These are phyloP conservation scores for Lantana camara DNA, from an alignment of 257 asterid species.

Conservation along the genomic window DNA sequence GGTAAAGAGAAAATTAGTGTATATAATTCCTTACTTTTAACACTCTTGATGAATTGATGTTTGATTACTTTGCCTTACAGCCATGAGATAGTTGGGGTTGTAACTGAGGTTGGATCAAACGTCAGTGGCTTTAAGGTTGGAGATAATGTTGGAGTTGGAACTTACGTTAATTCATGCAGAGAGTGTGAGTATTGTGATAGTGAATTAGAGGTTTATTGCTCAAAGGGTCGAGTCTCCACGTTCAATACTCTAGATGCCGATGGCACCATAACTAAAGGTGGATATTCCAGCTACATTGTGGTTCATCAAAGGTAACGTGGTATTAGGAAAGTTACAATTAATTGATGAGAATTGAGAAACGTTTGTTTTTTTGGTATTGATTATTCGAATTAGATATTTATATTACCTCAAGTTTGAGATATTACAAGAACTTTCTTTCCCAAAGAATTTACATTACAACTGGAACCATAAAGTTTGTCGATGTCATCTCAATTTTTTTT, in stretches of 20 bases:
- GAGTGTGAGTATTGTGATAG: slow-evolving; percentile 78
- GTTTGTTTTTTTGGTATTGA: too few relatives aligned
- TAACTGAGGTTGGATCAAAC: slow-evolving; percentile 61
- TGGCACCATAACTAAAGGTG: slow-evolving; percentile 93
- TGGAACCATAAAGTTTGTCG: too few relatives aligned
- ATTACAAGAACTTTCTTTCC: too few relatives aligned
- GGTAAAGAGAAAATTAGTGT: too few relatives aligned
- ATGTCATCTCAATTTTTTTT: too few relatives aligned
- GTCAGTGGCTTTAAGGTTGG: slow-evolving; percentile 74
- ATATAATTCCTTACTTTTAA: not conserved
- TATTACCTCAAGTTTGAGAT: too few relatives aligned
- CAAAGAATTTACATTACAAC: too few relatives aligned
- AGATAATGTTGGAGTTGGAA: slow-evolving; percentile 84
- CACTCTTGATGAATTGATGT: not conserved
- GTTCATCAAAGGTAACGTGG: slow-evolving; percentile 68
- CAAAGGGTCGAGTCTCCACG: slow-evolving; percentile 60
- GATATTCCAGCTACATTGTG: slow-evolving; percentile 75
- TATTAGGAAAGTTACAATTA: too few relatives aligned
- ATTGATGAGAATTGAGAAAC: too few relatives aligned
- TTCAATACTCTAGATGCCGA: slow-evolving; percentile 75
- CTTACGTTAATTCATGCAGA: slow-evolving; percentile 86
- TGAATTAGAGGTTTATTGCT: slow-evolving; percentile 63
- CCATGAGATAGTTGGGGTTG: slow-evolving; percentile 86
- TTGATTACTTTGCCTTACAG: slow-evolving; percentile 36
- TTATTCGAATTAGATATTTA: too few relatives aligned